Evolutionary conservation across 2,329 filamentous ascomycete genomes (phyloP).

Genomic region (Aspergillus amoenus): DNA sequence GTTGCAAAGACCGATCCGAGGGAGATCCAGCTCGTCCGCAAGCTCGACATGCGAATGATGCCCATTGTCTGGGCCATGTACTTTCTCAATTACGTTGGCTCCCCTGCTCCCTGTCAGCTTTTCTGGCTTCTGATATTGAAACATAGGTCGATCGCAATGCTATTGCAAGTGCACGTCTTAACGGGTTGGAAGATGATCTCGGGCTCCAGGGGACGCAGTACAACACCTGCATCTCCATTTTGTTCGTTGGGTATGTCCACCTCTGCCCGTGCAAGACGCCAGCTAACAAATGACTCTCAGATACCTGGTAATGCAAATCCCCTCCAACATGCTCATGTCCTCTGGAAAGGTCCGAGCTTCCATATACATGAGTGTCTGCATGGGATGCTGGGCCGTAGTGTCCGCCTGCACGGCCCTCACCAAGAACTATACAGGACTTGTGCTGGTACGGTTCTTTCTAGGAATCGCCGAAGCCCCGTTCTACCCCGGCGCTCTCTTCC

Average conservation of each 20-base stretch:
- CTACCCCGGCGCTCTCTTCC: too few species aligned
- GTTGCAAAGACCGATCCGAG: background rate
- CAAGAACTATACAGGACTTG: too few species aligned
- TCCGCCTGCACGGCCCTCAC: slow-evolving; percentile 23
- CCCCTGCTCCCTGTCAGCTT: background rate
- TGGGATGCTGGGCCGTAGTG: slow-evolving; percentile 29
- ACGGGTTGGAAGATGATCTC: slow-evolving; percentile 24
- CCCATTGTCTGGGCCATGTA: slow-evolving; percentile 7
- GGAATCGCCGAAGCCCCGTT: too few species aligned
- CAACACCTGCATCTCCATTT: slow-evolving; percentile 11
- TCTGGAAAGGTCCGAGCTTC: slow-evolving; percentile 33
- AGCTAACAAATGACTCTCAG: slow-evolving; percentile 7
- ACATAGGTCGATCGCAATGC: slow-evolving; percentile 19
- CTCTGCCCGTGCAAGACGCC: too few species aligned
- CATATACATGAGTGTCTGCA: slow-evolving; percentile 42
- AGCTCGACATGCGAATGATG: slow-evolving; percentile 1
- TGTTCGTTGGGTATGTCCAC: too few species aligned
- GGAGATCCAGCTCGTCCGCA: slow-evolving; percentile 1
- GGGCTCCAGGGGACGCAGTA: slow-evolving; percentile 26
- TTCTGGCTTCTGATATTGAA: background rate
- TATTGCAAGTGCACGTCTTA: slow-evolving; percentile 29
- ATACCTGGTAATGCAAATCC: slow-evolving; percentile 16
- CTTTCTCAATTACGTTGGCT: slow-evolving; percentile 1
- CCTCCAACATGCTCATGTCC: slow-evolving; percentile 30
- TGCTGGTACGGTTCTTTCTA: too few species aligned